These are phyloP conservation scores for Annona cherimola DNA, from an alignment of 164 flowering plant genomes.

Conservation along the genomic window DNA sequence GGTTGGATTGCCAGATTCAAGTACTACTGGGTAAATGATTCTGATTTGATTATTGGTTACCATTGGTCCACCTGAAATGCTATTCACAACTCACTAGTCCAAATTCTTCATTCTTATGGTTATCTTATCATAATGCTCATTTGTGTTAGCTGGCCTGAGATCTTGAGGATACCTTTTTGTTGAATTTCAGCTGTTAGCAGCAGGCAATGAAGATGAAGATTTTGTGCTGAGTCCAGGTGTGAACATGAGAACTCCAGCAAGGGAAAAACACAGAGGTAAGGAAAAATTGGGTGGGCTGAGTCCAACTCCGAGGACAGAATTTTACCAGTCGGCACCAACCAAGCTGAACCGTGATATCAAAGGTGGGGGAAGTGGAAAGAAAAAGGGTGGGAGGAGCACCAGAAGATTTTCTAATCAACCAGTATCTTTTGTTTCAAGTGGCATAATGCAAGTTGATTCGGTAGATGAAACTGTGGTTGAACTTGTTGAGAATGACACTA, in stretches of 20 bases:
- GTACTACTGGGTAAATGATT: background rate
- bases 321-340: constrained; percentile 17
- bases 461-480: constrained; percentile 19
- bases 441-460: constrained; percentile 46
- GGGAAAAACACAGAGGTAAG: constrained; percentile 17
- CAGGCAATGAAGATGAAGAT: constrained; percentile 44
- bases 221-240: constrained; percentile 33
- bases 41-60: background rate
- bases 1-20: background rate
- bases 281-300: constrained; percentile 17
- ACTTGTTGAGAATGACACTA: constrained; percentile 5
- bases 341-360: constrained; percentile 17
- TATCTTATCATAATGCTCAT: background rate
- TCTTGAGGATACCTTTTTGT: constrained; percentile 2
- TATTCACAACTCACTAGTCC: background rate
- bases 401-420: constrained; percentile 54
- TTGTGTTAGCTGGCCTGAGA: background rate
- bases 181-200: constrained; percentile 60
- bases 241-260: constrained; percentile 11
- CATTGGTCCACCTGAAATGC: background rate
- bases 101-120: background rate
- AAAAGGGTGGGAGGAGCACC: constrained; percentile 17
- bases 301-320: constrained; percentile 9
- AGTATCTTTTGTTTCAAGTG: constrained; percentile 78
- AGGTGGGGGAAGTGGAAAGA: constrained; percentile 26